Percentiles rank a stretch among this genome's conserved stretches.
These are phyloP conservation scores for Melocanna baccifera DNA, from an alignment of 176 grass and related monocot genomes.

Conservation along the genomic window DNA sequence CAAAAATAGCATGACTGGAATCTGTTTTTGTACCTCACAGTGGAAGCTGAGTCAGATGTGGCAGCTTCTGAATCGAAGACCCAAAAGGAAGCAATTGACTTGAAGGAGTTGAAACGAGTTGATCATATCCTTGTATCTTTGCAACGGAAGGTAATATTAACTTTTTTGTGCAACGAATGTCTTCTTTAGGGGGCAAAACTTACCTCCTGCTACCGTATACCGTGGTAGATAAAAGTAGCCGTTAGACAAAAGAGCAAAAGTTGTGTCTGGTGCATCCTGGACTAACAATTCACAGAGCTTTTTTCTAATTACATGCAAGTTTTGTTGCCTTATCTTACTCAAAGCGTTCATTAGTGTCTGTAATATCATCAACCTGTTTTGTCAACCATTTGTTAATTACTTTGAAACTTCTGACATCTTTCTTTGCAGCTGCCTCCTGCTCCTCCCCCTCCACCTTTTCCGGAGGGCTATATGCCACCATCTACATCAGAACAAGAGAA, in stretches of 20 bases:
- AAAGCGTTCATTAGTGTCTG: background rate
- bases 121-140: conserved; percentile 79
- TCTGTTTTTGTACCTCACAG: conserved; percentile 39
- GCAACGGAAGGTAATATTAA: conserved; percentile 67
- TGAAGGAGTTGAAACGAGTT: conserved; percentile 91
- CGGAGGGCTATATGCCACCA: conserved; percentile 79
- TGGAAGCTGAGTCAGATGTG: conserved; percentile 65
- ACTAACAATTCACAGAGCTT: background rate
- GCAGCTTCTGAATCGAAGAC: conserved; percentile 57
- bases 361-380: background rate
- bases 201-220: background rate
- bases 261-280: background rate
- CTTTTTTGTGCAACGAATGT: background rate
- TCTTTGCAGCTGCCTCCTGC: conserved; percentile 63
- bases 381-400: background rate
- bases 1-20: conserved; percentile 3
- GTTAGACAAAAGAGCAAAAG: background rate
- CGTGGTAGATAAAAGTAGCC: background rate
- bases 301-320: background rate
- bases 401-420: background rate
- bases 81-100: conserved; percentile 77
- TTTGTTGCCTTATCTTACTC: background rate
- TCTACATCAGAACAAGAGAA: conserved; percentile 59
- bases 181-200: background rate
- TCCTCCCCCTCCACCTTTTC: conserved; percentile 83